Evolutionary conservation across 2,329 filamentous ascomycete genomes (phyloP), one percentile per base, ranked within the genome.

Genomic region (Penicillium janthinellum): DNA sequence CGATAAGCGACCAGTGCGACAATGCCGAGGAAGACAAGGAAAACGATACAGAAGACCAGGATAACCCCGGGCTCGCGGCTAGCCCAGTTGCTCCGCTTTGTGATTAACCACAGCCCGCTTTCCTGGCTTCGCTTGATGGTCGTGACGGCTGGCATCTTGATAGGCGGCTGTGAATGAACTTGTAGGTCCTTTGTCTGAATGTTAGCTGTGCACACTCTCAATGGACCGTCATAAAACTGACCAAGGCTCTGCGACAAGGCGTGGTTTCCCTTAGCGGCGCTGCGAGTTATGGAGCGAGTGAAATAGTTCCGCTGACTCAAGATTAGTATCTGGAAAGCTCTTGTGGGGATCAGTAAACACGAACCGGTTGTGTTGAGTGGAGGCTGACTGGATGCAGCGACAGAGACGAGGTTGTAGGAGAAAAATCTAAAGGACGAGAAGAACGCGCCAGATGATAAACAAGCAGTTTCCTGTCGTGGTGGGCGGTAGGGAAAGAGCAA

Each of bases 1-100:
- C 81, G 79, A 64, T 79, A 79, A 62, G 83, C 67, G 70, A 83
- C 81, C 42, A 88, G 77, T 52, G 70, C 67, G 57, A 82, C 63
- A 51, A 88, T 71, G 28, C 84, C 81, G 61, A 82, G 57, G 41
- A 62, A 79, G 64, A 88, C 82, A 61, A 86, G 67, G 69, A 84
- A 84, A 72, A 87, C 78, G 66, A 88, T 85, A 73, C 77, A 80
- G 75, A 88, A 86, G 58, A 88, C 86, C 64, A 88, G 77, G 53
- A 88, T 79, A 63, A 88, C 84, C 73, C 86, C 86, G 47, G 83
- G 80, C 69, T 88, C 83, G 35, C 75, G 68, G 61, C 74, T 66
- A 25, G 86, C 84, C 83, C 84, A 88, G 79, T 87, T 86, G 70
- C 61, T 28, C 25, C 25, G 25, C 6, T 6, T 28, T 28, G 25